phyloP scores from a whole-genome alignment of 2,329 filamentous ascomycete genomes.

The Colletotrichum sp. region DNA sequence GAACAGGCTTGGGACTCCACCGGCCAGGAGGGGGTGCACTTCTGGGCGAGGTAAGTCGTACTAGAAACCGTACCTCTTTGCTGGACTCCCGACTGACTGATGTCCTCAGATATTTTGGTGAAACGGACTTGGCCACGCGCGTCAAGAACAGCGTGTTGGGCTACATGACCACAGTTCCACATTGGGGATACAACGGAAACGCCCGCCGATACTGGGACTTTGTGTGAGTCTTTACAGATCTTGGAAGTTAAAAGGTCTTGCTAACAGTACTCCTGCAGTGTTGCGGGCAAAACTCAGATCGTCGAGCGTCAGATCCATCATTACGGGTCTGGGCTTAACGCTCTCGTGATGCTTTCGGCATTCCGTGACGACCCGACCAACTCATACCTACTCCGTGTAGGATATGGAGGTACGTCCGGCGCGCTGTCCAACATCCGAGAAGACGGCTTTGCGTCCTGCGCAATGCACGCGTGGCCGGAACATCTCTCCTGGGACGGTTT shows the following conservation, averaged over 20 bases:
- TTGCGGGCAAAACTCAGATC: conserved; percentile 43
- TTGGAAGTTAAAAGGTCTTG: fast-evolving
- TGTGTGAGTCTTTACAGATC: not conserved
- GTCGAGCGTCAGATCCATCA: conserved; percentile 61
- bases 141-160: conserved; percentile 58
- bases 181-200: conserved; percentile 68
- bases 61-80: no score
- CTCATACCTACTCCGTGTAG: conserved; percentile 55
- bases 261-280: conserved; percentile 24
- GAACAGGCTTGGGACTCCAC: conserved; percentile 69
- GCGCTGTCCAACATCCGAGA: conserved; percentile 59
- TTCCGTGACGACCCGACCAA: conserved; percentile 51
- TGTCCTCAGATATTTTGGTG: conserved; percentile 46
- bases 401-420: conserved; percentile 57
- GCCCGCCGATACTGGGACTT: conserved; percentile 65
- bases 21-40: conserved; percentile 64
- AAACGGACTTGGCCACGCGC: conserved; percentile 48
- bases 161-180: conserved; percentile 60
- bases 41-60: conserved; percentile 49
- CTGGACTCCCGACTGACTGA: no score
- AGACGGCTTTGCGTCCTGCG: conserved; percentile 58
- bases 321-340: conserved; percentile 64
- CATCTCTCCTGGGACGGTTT: conserved; percentile 61
- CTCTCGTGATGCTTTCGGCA: conserved; percentile 55
- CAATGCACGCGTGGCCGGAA: conserved; percentile 62